Base-by-base conservation (phyloP, 2,329 filamentous ascomycete species). In the Orbilia ellipsospora region DNA sequence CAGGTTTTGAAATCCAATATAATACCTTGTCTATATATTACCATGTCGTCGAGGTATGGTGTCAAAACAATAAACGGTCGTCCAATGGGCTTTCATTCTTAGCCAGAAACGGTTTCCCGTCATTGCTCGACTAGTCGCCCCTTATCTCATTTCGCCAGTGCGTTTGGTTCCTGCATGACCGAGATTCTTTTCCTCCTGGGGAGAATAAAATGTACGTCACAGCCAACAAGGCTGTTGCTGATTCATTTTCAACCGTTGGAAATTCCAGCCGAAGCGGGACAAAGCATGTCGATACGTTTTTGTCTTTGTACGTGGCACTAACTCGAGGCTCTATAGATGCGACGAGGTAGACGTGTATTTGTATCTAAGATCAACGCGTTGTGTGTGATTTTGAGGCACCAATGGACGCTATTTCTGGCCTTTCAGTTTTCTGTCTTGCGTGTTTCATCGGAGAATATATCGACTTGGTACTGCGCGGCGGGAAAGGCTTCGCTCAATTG, bases 81-180 rank as follows among this genome's bases (percentile, higher is more conserved):
- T 12, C 69, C 69, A 73, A 67, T 67, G 40, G 57, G 26, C 45
- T n/a, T 48, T 48, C 44, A 10, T 62, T 55, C 61, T 60, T 28
- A 61, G 55, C 55, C 26, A 51, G 44, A 61, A 56, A 62, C 59
- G 50, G 66, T 70, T 70, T 62, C 26, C 56, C 15, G 23, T 56
- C 40, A 15, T 50, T 52, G 28, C 52, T 56, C 28, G 28, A 18
- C 16, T 18, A 13, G 50, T 50, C 26, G 60, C 66, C 69, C 66
- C 64, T 60, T 66, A 62, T 42, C 69, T 73, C 69, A 73, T 73
- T 73, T 73, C 69, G 69, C 69, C 20, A 61, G 42, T 42, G 51
- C 42, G 62, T 73, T 48, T 62, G 23, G 69, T 73, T 73, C 69
- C 69, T 73, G 69, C 69, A 73, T 73, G 69, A 73, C 48, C 61